Evolutionary conservation across 371 early-diverging fungal genomes (phyloP).

Genomic region (Rhizopus stolonifer): DNA sequence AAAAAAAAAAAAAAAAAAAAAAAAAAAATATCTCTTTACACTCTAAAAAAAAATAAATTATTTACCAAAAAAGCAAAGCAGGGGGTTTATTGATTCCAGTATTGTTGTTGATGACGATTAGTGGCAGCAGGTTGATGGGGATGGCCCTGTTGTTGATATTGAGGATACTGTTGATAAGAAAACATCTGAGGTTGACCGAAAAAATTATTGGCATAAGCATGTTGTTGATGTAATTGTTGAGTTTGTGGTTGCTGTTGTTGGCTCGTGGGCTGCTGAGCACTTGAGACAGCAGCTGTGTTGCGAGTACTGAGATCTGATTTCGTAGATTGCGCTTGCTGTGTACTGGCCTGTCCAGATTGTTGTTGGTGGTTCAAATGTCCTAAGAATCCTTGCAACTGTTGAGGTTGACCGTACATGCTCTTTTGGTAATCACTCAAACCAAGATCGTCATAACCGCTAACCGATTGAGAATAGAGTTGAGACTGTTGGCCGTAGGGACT

Average conservation of each 20-base stretch:
- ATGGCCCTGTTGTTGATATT: slow-evolving; percentile 18
- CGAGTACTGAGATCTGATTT: slow-evolving; percentile 7
- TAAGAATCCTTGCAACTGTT: slow-evolving; percentile 37
- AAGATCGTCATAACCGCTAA: slow-evolving; percentile 50
- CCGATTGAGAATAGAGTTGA: slow-evolving; percentile 44
- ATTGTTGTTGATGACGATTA: slow-evolving; percentile 25
- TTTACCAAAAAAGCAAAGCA: not conserved
- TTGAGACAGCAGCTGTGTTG: slow-evolving; percentile 1
- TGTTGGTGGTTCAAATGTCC: slow-evolving; percentile 11
- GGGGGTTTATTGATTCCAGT: slow-evolving; percentile 27
- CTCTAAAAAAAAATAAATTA: not conserved
- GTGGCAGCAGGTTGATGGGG: slow-evolving; percentile 18
- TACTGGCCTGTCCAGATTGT: slow-evolving; percentile 7
- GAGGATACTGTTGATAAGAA: slow-evolving; percentile 32
- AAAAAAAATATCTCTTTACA: not conserved
- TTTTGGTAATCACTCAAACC: slow-evolving; percentile 50
- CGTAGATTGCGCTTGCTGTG: slow-evolving; percentile 7
- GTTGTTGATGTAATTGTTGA: slow-evolving; percentile 18
- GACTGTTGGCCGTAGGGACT: slow-evolving; percentile 43
- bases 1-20: not conserved
- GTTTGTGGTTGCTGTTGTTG: slow-evolving; percentile 16
- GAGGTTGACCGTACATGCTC: slow-evolving; percentile 39
- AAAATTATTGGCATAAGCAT: slow-evolving; percentile 19
- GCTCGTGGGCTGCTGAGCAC: slow-evolving; percentile 1
- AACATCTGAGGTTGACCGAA: slow-evolving; percentile 42